Percentiles rank a stretch among this genome's conserved stretches.
Conservation (phyloP, 306 rosid genomes). For the Vigna angularis region DNA sequence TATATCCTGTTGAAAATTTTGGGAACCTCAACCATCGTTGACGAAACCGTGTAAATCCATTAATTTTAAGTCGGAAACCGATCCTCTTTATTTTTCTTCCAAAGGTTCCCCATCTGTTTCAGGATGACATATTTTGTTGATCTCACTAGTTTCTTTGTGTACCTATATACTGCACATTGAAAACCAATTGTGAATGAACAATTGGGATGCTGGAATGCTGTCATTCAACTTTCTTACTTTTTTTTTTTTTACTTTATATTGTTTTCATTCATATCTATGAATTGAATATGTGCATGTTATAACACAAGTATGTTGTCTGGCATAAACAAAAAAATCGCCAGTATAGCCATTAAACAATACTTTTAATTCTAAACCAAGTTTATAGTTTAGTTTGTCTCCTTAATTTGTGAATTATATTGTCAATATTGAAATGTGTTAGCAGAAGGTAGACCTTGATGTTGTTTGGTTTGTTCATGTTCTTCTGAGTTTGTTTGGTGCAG, state of each 20-base stretch:
- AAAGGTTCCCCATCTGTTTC: constrained; percentile 59
- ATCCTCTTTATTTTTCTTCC: constrained; percentile 70
- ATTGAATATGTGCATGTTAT: neutral
- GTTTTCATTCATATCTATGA: neutral
- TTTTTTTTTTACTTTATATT: constrained; percentile 3
- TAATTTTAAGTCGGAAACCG: constrained; percentile 65
- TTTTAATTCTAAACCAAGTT: constrained; percentile 15
- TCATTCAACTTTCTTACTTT: neutral
- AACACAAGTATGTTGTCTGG: neutral
- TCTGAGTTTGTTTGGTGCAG: constrained; percentile 58
- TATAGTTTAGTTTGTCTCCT: neutral
- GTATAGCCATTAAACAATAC: constrained; percentile 4
- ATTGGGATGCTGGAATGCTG: neutral
- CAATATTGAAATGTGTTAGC: constrained; percentile 19
- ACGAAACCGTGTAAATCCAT: constrained; percentile 72
- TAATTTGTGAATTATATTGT: constrained; percentile 17
- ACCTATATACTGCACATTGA: constrained; percentile 56
- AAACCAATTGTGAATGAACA: constrained; percentile 39
- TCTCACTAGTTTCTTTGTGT: constrained; percentile 53
- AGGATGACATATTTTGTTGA: constrained; percentile 55
- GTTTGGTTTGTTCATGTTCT: constrained; percentile 45
- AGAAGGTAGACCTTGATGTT: constrained; percentile 60
- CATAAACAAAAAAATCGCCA: neutral
- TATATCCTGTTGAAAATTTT: constrained; percentile 62
- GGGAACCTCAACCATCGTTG: constrained; percentile 78